A percentile compares a stretch with the other conserved stretches of the same genome.
These are phyloP conservation scores for Thalassiosira hispida DNA, from an alignment of 352 stramenopile species.

Conservation along the genomic window DNA sequence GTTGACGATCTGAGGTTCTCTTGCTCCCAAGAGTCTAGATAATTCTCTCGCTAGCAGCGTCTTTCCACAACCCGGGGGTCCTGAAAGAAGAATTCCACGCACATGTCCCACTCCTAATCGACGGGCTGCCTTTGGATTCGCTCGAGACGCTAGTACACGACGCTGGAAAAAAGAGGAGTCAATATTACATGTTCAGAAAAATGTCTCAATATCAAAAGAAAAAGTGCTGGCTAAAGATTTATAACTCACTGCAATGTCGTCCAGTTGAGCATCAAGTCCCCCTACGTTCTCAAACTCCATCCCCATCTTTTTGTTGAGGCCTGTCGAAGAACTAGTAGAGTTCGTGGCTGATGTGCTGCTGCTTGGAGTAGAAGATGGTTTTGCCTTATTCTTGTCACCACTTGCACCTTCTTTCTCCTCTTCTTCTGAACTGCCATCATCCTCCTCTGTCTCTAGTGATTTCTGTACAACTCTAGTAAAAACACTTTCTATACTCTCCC, in stretches of 20 bases:
- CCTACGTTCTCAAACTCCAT: slow-evolving; percentile 82
- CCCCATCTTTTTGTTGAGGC: slow-evolving; percentile 57
- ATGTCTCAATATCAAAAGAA: background rate
- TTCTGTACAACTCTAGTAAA: slow-evolving; percentile 34
- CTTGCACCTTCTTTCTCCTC: slow-evolving; percentile 14
- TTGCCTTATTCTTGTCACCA: no score
- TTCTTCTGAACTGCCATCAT: background rate
- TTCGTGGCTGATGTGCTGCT: slow-evolving; percentile 5
- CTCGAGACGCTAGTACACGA: slow-evolving; percentile 75
- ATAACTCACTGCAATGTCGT: slow-evolving; percentile 75
- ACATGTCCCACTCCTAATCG: slow-evolving; percentile 77
- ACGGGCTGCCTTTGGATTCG: slow-evolving; percentile 64
- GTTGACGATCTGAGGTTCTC: slow-evolving; percentile 95
- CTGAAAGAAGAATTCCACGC: slow-evolving; percentile 73
- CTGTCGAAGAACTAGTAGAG: slow-evolving; percentile 20
- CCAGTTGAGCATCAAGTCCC: slow-evolving; percentile 76
- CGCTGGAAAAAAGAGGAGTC: slow-evolving; percentile 24
- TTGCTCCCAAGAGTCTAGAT: slow-evolving; percentile 89
- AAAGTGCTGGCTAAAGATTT: background rate
- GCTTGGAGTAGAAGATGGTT: background rate
- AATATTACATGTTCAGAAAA: background rate
- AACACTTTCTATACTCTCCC: slow-evolving; percentile 30
- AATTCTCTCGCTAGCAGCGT: slow-evolving; percentile 79
- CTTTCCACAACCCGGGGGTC: slow-evolving; percentile 52
- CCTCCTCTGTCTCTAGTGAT: slow-evolving; percentile 3